These are phyloP conservation scores for Lumnitzera racemosa DNA, from an alignment of 345 rosid species.

Conservation along the genomic window DNA sequence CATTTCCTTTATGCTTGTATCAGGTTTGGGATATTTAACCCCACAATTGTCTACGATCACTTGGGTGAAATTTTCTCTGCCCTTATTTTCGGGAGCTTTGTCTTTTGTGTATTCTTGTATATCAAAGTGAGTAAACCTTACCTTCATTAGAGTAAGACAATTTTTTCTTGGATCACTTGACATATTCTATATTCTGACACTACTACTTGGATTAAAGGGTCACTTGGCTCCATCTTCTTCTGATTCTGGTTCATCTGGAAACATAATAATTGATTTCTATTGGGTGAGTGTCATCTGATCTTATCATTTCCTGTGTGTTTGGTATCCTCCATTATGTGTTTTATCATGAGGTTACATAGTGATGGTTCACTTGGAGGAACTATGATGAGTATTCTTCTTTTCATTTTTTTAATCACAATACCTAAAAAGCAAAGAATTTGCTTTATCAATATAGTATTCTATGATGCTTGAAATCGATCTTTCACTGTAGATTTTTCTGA, in stretches of 20 bases:
- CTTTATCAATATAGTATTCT: neutral
- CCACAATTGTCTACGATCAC: conserved; percentile 80
- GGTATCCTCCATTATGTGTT: too few relatives aligned
- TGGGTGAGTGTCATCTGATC: conserved; percentile 57
- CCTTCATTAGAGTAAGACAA: neutral
- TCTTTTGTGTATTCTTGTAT: conserved; percentile 82
- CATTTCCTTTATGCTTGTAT: conserved; percentile 12
- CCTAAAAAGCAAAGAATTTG: neutral
- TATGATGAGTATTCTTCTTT: neutral
- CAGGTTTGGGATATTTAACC: conserved; percentile 95
- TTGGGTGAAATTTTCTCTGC: conserved; percentile 95
- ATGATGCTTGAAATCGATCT: too few relatives aligned
- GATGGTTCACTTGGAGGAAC: too few relatives aligned
- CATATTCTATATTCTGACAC: conserved; percentile 14
- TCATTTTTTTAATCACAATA: neutral
- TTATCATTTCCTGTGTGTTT: neutral
- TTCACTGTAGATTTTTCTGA: too few relatives aligned
- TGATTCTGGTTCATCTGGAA: conserved; percentile 93
- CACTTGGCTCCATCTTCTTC: conserved; percentile 86
- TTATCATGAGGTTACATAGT: too few relatives aligned
- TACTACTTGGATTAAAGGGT: conserved; percentile 49
- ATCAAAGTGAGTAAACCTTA: conserved; percentile 51
- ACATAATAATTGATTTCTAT: conserved; percentile 85
- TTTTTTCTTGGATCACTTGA: conserved; percentile 2
- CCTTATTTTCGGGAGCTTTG: conserved; percentile 79